Base-by-base conservation (phyloP, 2,329 filamentous ascomycete genomes). In the Leptographium lundbergii region DNA sequence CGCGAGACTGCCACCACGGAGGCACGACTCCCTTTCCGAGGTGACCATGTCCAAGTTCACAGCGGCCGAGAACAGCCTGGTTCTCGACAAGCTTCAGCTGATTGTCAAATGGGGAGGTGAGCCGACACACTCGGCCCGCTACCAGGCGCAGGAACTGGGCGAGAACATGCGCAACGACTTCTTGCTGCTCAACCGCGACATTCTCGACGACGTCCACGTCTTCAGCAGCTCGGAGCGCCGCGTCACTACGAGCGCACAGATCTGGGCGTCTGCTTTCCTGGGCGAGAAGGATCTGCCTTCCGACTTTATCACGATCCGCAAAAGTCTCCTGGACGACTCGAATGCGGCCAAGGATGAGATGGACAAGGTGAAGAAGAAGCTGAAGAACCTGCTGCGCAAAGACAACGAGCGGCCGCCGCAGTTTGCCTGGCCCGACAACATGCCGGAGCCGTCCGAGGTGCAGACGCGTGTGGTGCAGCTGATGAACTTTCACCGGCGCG, bases 51-150 rank as follows among this genome's bases (percentile, higher is more conserved):
- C 92, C 25, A 87, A 95, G 61, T 95, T 95, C 61, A 94, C 92
- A 7, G 92, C 94, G 0, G 90, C 86, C 19, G 94, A 97, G 69
- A 91, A 97, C 69, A 91, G 91, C 67, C 80, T 97, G 55, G 87
- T 96, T 1, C 79, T 99, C 2, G 95, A 99, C 70, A 99, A 99
- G 72, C 76, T 99, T 39, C 94, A 99, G 70, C 81, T 99, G 47
- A 95, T 99, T 65, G 94, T 99, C 72, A 99, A 99, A 69, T 99
- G 94, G 95, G 94, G 94, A 65, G 94, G 94, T 48, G 94, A 99
- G 70, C 94, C 95, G 14, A 99, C 94, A 0, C 95, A 99, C 72
- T 96, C 94, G 32, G 95, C 94, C 36, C 84, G 94, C 56, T 97
- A 99, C 69, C 94, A 99, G 72, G 86, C 94, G 1, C 91, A 96